Base-by-base conservation (phyloP, 306 rosid genomes). In the Fagus crenata region DNA sequence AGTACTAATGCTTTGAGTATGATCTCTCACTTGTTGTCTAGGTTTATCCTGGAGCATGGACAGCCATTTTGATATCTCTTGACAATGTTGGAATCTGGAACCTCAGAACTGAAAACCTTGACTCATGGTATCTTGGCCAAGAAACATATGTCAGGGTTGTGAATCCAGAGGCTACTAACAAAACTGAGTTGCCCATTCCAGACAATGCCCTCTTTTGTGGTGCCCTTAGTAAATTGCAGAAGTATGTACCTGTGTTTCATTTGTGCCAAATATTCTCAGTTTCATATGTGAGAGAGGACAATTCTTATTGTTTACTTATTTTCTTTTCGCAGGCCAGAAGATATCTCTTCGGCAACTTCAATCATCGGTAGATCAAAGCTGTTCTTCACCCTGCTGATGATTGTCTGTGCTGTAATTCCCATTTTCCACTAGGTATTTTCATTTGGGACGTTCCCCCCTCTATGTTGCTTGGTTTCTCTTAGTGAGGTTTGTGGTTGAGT, bases 11-110 rank as follows among this genome's bases (percentile, higher is more conserved):
- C 64, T 5, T 32, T 60, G 17, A 40, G 17, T 72, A 7, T 41
- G 14, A 37, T 36, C 40, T 18, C 31, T 37, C 4, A 74, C 2
- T 46, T 49, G 28, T 14, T 49, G 22, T 43, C 22, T 81, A 92
- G 98, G 98, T 94, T 32, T 94, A 94, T 85, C 95, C 98, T 22
- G 97, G 96, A 84, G 98, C 97, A 65, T 92, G 98, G 98, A 86
- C 98, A 1, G 91, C 94, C 69, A 85, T 94, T 76, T 84, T 94
- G 86, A 86, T 94, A 55, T 94, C 98, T 43, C 90, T 94, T 0
- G 98, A 94, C 91, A 94, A 94, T 53, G 98, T 94, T 40, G 97
- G 98, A 53, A 69, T 94, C 39, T 94, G 98, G 98, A 94, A 92
- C 84, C 81, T 92, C 51, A 86, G 98, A 84, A 78, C 98, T 2